Evolutionary conservation across 768 basidiomycete species (phyloP).

Genomic region (Suillus spraguei): DNA sequence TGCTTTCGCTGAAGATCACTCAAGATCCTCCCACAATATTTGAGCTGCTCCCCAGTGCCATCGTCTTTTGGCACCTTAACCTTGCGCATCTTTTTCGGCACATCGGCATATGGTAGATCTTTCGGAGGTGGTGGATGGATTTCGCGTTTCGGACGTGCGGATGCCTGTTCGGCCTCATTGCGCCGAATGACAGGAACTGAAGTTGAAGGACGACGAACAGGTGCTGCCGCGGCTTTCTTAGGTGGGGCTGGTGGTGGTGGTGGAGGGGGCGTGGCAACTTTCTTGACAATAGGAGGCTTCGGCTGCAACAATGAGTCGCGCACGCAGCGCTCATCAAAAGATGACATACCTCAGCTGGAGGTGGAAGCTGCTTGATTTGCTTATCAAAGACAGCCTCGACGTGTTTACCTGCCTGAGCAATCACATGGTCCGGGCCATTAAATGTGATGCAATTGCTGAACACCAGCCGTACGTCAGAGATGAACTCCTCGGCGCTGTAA

Average conservation of each 20-base stretch:
- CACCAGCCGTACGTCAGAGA: constrained; percentile 82
- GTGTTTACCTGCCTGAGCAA: constrained; percentile 78
- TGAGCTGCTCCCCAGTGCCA: constrained; percentile 79
- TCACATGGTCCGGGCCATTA: constrained; percentile 89
- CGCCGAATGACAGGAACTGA: constrained; percentile 85
- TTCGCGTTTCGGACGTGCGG: constrained; percentile 93
- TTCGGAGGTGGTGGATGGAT: constrained; percentile 95
- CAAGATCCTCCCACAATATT: constrained; percentile 78
- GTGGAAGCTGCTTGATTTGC: constrained; percentile 81
- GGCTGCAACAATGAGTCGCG: constrained; percentile 30
- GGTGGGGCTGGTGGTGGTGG: constrained; percentile 34
- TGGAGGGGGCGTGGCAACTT: constrained; percentile 38
- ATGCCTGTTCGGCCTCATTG: constrained; percentile 55
- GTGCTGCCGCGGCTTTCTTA: constrained; percentile 38
- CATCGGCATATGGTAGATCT: constrained; percentile 83
- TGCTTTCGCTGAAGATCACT: constrained; percentile 79
- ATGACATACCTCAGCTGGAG: constrained; percentile 68
- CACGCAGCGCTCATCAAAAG: constrained; percentile 20
- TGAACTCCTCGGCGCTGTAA: constrained; percentile 74
- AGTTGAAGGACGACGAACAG: constrained; percentile 73
- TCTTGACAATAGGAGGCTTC: constrained; percentile 50
- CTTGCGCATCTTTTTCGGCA: constrained; percentile 68
- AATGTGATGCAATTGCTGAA: constrained; percentile 89
- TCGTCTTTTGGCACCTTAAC: constrained; percentile 62
- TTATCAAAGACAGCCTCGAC: constrained; percentile 88